phyloP scores from a whole-genome alignment of 495 filamentous ascomycete species.

The Aspergillus leporis region DNA sequence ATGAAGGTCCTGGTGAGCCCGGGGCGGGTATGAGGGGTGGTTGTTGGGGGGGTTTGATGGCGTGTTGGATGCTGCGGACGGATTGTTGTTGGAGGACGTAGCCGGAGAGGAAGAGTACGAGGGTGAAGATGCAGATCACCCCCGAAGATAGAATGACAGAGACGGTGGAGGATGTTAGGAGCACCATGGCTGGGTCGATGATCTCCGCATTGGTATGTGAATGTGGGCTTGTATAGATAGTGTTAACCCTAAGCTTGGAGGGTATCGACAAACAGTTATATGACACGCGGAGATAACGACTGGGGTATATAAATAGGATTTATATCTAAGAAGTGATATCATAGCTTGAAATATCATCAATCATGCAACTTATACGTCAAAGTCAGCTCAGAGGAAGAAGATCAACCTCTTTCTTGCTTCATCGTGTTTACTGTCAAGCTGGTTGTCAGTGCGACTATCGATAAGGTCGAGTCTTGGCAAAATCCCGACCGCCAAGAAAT shows the following conservation, averaged over 20 bases:
- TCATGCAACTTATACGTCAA: neutral
- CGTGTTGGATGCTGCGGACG: conserved; percentile 60
- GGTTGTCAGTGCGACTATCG: conserved; percentile 49
- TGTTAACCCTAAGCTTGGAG: neutral
- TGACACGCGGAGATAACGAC: neutral
- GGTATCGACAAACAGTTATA: neutral
- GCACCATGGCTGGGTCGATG: conserved; percentile 37
- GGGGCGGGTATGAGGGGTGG: conserved; percentile 17
- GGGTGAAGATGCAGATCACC: conserved; percentile 60
- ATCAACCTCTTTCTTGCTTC: conserved; percentile 22
- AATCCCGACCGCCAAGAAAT: conserved; percentile 4
- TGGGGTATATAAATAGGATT: neutral
- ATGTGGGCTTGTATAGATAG: neutral
- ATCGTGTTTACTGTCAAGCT: conserved; percentile 25
- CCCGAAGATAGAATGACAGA: conserved; percentile 45
- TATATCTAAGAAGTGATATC: neutral
- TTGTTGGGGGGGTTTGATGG: conserved; percentile 47
- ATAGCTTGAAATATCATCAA: neutral
- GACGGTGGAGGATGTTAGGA: conserved; percentile 46
- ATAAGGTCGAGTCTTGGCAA: conserved; percentile 38
- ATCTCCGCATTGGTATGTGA: conserved; percentile 8
- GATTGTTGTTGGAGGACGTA: conserved; percentile 72
- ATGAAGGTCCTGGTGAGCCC: conserved; percentile 24
- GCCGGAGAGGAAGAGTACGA: conserved; percentile 67
- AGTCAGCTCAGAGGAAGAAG: neutral